Evolutionary conservation across 2,329 filamentous ascomycete genomes (phyloP), one percentile per base, ranked within the genome.

Genomic region (Sporothrix pseudoabietina): DNA sequence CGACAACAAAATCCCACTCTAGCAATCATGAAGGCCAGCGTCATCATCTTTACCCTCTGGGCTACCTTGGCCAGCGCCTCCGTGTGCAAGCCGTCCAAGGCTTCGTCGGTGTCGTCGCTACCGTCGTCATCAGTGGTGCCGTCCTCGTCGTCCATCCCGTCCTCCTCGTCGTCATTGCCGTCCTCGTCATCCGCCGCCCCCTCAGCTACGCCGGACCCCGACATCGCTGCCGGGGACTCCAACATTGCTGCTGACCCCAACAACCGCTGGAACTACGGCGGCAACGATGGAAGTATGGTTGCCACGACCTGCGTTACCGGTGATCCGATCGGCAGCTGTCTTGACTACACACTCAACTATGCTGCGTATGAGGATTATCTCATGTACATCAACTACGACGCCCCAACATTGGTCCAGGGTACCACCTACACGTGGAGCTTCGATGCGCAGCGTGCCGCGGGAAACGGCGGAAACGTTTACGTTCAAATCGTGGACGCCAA

Each of bases 1-100:
- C 22, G 7, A 5, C n/a, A 10, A 7, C n/a, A 55, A 22, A 22
- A 1, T 55, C 52, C 6, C 12, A 22, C 52, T 26, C 6, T 6
- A 55, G 52, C 52, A 55, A 55, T n/a, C 16, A 55, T 55, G 52
- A 55, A 55, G 52, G 52, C 52, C 52, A 26, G 52, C 52, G 19
- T 55, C 52, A 55, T 55, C 19, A 1, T 26, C 52, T 4, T 6
- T 55, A 9, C n/a, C 9, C 52, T 55, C 52, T 55, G 52, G 52
- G 52, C 52, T 26, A 19, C 19, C 52, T 55, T 55, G 52, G 52
- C 52, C 52, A 55, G 52, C 52, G n/a, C 52, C 52, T 55, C 52
- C n/a, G 52, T 22, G 52, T 55, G 52, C 52, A 55, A 10, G 52
- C 52, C 52, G 5, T 55, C 52, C 52, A 55, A 55, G 52, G 52